These are phyloP conservation scores for Mucor saturninus DNA, from an alignment of 371 early-diverging fungal genomes.

Conservation along the genomic window DNA sequence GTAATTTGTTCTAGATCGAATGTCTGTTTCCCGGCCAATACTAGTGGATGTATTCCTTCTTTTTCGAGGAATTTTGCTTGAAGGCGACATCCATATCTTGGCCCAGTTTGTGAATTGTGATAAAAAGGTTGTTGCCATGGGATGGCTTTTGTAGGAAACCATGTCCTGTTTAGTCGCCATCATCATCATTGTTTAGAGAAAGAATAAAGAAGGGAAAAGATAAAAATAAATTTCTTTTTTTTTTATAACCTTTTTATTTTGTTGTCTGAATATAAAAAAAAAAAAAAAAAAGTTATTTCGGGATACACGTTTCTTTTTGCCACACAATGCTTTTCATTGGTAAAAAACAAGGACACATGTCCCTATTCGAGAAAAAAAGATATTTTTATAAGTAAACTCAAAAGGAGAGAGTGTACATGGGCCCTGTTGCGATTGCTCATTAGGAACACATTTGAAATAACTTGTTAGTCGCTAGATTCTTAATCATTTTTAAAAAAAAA, in stretches of 20 bases:
- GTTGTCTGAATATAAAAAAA: slow-evolving; percentile 6
- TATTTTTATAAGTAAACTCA: background rate
- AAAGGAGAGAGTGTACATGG: background rate
- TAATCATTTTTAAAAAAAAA: too few species aligned
- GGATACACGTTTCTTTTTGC: slow-evolving; percentile 7
- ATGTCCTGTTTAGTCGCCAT: slow-evolving; percentile 1
- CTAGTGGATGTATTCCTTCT: slow-evolving; percentile 70
- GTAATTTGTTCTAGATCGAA: slow-evolving; percentile 18
- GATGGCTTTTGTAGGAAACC: slow-evolving; percentile 1
- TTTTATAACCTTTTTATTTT: slow-evolving; percentile 1
- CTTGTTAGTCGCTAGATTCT: too few species aligned
- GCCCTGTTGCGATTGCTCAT: too few species aligned
- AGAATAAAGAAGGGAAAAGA: background rate
- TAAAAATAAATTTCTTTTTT: slow-evolving; percentile 4
- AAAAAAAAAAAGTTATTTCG: slow-evolving; percentile 17
- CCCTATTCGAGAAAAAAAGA: too few species aligned
- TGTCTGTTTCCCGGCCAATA: slow-evolving; percentile 40
- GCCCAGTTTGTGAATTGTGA: slow-evolving; percentile 25
- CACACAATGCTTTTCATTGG: slow-evolving; percentile 4
- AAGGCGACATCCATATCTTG: slow-evolving; percentile 22
- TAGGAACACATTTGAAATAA: too few species aligned
- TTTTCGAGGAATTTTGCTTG: slow-evolving; percentile 59
- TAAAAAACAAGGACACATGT: too few species aligned
- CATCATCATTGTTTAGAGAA: background rate
- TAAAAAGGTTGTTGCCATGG: slow-evolving; percentile 11